These are phyloP conservation scores for Solanum commersonii DNA, from an alignment of 257 asterid genomes.

Conservation along the genomic window DNA sequence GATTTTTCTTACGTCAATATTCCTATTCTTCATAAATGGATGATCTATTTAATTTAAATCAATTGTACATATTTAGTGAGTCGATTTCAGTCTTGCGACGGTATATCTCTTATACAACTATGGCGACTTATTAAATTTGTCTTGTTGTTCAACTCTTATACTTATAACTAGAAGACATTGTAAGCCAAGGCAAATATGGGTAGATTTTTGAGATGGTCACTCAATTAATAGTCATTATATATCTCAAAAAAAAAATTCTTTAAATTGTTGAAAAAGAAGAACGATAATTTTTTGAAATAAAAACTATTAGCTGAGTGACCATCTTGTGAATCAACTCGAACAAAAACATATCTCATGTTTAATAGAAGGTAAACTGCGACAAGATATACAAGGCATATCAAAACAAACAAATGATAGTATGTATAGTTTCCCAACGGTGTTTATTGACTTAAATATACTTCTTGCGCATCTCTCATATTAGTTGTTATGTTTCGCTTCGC, in stretches of 20 bases:
- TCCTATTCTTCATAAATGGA: background rate
- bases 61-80: background rate
- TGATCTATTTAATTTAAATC: background rate
- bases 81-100: background rate
- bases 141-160: background rate
- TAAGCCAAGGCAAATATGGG: background rate
- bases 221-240: background rate
- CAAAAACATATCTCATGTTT: background rate
- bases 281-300: background rate
- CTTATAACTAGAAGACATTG: background rate
- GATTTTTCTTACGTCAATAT: background rate
- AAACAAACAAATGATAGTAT: background rate
- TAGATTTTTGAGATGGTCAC: background rate
- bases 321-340: background rate
- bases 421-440: background rate
- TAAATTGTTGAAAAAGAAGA: background rate
- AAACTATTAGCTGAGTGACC: background rate
- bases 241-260: background rate
- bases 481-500: background rate
- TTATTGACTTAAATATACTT: background rate
- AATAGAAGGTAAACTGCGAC: background rate
- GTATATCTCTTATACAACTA: background rate
- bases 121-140: background rate
- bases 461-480: background rate
- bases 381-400: background rate